Evolutionary conservation across 345 rosid genomes (phyloP).

Genomic region (Aurinia saxatilis): DNA sequence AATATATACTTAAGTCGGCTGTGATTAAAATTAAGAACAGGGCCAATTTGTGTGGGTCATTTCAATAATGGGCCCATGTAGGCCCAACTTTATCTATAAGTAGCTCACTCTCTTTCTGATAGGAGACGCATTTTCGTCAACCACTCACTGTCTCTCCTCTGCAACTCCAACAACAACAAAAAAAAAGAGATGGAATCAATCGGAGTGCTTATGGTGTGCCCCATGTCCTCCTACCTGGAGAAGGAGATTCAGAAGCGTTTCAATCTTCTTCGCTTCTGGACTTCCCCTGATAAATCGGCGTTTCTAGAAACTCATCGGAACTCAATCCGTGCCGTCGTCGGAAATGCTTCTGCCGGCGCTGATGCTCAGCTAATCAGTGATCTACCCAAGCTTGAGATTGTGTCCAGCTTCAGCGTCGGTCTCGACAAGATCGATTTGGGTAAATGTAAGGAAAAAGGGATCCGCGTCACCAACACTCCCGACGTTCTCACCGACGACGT

Average conservation of each 20-base stretch:
- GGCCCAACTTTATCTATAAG: constrained; percentile 7
- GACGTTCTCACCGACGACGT: constrained; percentile 85
- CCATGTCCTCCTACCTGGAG: constrained; percentile 50
- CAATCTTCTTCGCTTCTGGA: constrained; percentile 51
- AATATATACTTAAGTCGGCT: too few relatives aligned
- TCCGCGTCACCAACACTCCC: constrained; percentile 81
- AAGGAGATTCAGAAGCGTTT: constrained; percentile 65
- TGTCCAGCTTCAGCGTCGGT: constrained; percentile 71
- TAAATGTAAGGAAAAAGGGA: constrained; percentile 61
- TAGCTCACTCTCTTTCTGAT: neutral
- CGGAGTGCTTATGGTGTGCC: constrained; percentile 71
- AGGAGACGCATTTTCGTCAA: neutral
- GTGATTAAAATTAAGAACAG: too few relatives aligned
- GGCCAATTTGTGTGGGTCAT: neutral
- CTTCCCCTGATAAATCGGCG: constrained; percentile 32
- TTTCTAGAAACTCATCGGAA: constrained; percentile 34
- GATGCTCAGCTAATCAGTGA: constrained; percentile 60
- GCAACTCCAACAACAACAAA: neutral
- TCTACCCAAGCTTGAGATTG: constrained; percentile 69
- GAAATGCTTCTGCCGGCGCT: constrained; percentile 46
- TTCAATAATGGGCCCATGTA: neutral
- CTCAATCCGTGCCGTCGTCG: constrained; percentile 78
- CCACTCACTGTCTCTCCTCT: neutral
- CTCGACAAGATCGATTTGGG: constrained; percentile 75
- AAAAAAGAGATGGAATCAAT: constrained; percentile 48